phyloP scores from a whole-genome alignment of 257 asterid genomes.

The Henckelia pumila region DNA sequence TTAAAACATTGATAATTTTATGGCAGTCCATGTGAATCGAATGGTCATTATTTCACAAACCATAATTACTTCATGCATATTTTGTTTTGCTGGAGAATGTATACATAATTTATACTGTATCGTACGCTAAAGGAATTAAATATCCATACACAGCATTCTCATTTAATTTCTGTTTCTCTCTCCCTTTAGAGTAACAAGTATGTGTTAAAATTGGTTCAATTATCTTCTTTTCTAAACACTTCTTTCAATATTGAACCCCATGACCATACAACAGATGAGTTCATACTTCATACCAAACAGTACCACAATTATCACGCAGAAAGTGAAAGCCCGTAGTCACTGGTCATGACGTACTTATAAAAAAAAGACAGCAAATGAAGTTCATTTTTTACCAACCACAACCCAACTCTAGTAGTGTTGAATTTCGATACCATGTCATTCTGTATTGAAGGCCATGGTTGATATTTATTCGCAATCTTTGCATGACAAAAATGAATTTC shows the following conservation, averaged over 20 bases:
- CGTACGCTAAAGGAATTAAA: background rate
- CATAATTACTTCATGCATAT: too few species aligned
- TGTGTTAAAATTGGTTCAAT: background rate
- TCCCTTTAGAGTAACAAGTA: too few species aligned
- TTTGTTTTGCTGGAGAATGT: background rate
- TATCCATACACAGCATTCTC: background rate
- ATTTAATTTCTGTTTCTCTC: too few species aligned
- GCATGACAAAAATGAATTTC: too few species aligned
- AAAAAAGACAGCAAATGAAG: background rate
- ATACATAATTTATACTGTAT: too few species aligned
- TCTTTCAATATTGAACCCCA: background rate
- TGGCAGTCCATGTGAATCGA: too few species aligned
- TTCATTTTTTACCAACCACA: too few species aligned
- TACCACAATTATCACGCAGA: background rate
- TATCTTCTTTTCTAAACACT: background rate
- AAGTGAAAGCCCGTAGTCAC: background rate
- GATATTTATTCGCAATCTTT: background rate
- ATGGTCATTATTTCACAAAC: too few species aligned
- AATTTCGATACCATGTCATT: background rate
- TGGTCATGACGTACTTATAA: background rate
- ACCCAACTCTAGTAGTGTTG: background rate
- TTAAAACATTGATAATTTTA: too few species aligned
- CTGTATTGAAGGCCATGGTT: background rate
- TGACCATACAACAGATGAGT: background rate
- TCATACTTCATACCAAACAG: background rate